These are phyloP conservation scores for Grosmannia clavigera DNA, from an alignment of 2,329 filamentous ascomycete genomes.

Conservation along the genomic window DNA sequence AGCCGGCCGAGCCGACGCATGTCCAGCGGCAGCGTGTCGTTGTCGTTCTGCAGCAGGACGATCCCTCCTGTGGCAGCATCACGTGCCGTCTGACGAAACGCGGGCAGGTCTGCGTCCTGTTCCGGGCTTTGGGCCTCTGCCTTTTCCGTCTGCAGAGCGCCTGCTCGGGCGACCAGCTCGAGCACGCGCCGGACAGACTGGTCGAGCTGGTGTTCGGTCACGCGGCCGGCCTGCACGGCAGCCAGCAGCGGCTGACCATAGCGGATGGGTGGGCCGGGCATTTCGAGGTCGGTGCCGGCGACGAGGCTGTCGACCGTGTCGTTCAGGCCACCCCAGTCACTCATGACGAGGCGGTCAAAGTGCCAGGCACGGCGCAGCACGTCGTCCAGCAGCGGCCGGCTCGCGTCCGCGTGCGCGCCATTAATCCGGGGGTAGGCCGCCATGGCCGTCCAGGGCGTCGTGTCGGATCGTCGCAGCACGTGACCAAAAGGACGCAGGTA, in stretches of 20 bases:
- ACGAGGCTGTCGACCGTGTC: conserved; percentile 2
- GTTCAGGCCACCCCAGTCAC: conserved; percentile 20
- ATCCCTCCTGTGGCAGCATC: conserved; percentile 14
- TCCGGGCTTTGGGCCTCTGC: neutral
- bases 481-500: conserved; percentile 26
- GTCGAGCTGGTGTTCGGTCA: conserved; percentile 15
- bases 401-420: conserved; percentile 3
- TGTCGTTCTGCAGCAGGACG: conserved; percentile 34
- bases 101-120: conserved; percentile 6
- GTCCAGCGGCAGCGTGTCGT: conserved; percentile 12
- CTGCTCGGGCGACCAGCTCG: neutral
- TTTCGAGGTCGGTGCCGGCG: too few relatives aligned
- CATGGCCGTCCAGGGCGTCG: too few relatives aligned
- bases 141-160: conserved; percentile 3
- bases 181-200: conserved; percentile 14
- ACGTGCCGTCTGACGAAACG: conserved; percentile 11
- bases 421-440: too few relatives aligned
- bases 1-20: conserved; percentile 21
- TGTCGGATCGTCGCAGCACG: conserved; percentile 18
- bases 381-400: conserved; percentile 19
- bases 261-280: too few relatives aligned
- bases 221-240: conserved; percentile 2
- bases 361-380: conserved; percentile 25
- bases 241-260: neutral
- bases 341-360: conserved; percentile 15